Percentiles rank a stretch among this genome's conserved stretches.
These are phyloP conservation scores for Trebouxia gelatinosa DNA, from an alignment of 163 green algal genomes.

Conservation along the genomic window DNA sequence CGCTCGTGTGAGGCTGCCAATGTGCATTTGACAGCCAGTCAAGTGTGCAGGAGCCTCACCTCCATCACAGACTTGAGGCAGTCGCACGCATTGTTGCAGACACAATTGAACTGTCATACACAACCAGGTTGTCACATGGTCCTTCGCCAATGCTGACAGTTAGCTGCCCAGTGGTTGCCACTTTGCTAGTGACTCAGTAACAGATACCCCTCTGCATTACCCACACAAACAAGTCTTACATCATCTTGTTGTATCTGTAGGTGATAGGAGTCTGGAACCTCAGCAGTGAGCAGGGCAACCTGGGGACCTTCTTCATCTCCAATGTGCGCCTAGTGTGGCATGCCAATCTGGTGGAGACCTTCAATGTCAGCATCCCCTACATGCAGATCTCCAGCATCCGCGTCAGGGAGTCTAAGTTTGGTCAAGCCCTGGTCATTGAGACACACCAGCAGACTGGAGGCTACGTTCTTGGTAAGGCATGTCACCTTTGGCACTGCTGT, in stretches of 20 bases:
- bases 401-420: conserved; percentile 73
- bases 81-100: no score
- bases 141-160: no score
- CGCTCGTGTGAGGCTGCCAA: no score
- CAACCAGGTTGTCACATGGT: no score
- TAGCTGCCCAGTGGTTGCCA: no score
- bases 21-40: no score
- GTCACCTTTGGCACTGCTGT: background rate
- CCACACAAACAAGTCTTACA: no score
- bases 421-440: conserved; percentile 68
- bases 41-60: no score
- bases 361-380: conserved; percentile 80
- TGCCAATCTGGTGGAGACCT: conserved; percentile 60
- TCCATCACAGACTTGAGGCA: no score
- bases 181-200: no score
- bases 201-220: no score
- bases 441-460: conserved; percentile 49
- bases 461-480: conserved; percentile 59
- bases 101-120: no score
- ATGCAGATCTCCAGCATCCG: conserved; percentile 58
- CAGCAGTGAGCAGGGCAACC: conserved; percentile 66
- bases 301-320: conserved; percentile 74
- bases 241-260: background rate
- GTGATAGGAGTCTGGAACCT: conserved; percentile 75
- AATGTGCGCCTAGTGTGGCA: conserved; percentile 77